Conservation (phyloP, 208 protist genomes). For the Crithidia brevicula region DNA sequence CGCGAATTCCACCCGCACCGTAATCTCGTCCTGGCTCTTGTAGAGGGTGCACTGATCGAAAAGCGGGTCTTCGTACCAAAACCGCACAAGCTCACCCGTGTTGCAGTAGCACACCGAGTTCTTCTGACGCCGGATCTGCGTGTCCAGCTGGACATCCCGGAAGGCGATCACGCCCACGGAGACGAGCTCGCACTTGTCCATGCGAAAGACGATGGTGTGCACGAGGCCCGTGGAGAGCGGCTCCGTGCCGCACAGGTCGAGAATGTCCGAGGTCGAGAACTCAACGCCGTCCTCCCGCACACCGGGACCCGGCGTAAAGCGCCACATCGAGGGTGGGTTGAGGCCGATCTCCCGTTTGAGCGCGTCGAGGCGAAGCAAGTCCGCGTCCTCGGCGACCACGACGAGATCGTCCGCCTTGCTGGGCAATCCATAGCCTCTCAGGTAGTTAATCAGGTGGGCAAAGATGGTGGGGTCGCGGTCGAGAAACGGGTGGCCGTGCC, state of each 20-base stretch:
- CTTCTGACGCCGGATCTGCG: slow-evolving; percentile 54
- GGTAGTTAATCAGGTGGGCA: slow-evolving; percentile 79
- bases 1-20: slow-evolving; percentile 55
- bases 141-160: slow-evolving; percentile 43
- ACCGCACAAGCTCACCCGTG: slow-evolving; percentile 79
- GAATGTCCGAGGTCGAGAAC: slow-evolving; percentile 80
- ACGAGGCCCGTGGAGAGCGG: slow-evolving; percentile 51
- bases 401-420: slow-evolving; percentile 63
- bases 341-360: slow-evolving; percentile 63
- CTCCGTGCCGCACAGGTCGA: slow-evolving; percentile 73
- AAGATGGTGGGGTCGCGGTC: slow-evolving; percentile 86
- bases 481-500: slow-evolving; percentile 76
- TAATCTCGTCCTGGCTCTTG: slow-evolving; percentile 63
- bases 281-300: slow-evolving; percentile 55
- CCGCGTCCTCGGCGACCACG: slow-evolving; percentile 79
- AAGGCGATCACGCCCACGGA: slow-evolving; percentile 72
- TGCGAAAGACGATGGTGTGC: slow-evolving; percentile 64
- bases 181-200: slow-evolving; percentile 83
- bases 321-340: slow-evolving; percentile 54
- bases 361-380: slow-evolving; percentile 57
- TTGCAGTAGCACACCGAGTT: slow-evolving; percentile 78
- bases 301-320: slow-evolving; percentile 77
- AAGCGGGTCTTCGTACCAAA: slow-evolving; percentile 37
- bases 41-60: slow-evolving; percentile 52
- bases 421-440: slow-evolving; percentile 84